These are phyloP conservation scores for Cladosporium colombiae DNA, from an alignment of 2,329 filamentous ascomycete species.

Conservation along the genomic window DNA sequence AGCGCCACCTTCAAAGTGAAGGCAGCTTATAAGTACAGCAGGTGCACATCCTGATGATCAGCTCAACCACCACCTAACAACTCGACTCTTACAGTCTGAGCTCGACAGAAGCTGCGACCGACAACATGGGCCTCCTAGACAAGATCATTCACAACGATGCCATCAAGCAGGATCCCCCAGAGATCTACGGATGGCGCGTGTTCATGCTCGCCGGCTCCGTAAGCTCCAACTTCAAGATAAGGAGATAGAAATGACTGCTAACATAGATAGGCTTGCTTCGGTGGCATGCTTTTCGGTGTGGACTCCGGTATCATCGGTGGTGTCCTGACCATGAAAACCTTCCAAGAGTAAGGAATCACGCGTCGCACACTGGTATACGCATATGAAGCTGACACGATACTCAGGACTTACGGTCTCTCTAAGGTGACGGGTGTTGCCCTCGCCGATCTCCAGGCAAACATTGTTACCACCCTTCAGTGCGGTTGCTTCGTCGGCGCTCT, in stretches of 20 bases:
- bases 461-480: constrained; percentile 70
- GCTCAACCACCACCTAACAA: background rate
- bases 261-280: constrained; percentile 57
- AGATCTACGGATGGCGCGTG: constrained; percentile 71
- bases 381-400: background rate
- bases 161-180: constrained; percentile 66
- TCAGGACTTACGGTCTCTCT: constrained; percentile 56
- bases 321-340: constrained; percentile 61
- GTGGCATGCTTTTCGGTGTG: constrained; percentile 68
- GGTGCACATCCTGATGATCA: constrained; percentile 9
- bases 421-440: constrained; percentile 39
- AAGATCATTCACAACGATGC: constrained; percentile 68
- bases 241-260: constrained; percentile 45
- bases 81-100: constrained; percentile 10
- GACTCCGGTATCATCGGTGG: constrained; percentile 69
- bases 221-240: constrained; percentile 60
- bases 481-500: constrained; percentile 68
- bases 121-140: constrained; percentile 48
- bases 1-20: constrained; percentile 12
- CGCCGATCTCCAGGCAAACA: constrained; percentile 63
- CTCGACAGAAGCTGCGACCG: constrained; percentile 9
- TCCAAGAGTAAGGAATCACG: constrained; percentile 50
- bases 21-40: constrained; percentile 17
- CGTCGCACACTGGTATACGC: background rate
- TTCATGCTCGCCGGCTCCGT: constrained; percentile 61